A percentile compares a stretch with the other conserved stretches of the same genome.
Conservation (phyloP, 2,329 filamentous ascomycete genomes). For the Arthrobotrys pseudoclavata region DNA sequence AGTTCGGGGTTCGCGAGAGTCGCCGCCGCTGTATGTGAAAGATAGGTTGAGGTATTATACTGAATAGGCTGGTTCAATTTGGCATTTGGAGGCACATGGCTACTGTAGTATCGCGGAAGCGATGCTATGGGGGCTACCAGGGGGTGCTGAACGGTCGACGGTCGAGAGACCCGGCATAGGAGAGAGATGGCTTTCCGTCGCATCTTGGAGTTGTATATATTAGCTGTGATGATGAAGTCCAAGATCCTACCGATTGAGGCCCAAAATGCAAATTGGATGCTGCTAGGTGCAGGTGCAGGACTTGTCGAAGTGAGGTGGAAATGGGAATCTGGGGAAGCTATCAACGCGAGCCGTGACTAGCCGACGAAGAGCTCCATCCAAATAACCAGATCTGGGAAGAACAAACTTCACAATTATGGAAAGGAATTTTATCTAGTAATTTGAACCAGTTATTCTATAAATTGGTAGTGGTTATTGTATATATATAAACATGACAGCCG, state of each 20-base stretch:
- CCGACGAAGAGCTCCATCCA: conserved; percentile 36
- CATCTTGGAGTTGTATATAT: conserved; percentile 37
- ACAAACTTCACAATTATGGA: not conserved
- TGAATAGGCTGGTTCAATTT: conserved; percentile 86
- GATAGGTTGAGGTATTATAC: conserved; percentile 76
- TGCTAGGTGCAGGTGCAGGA: conserved; percentile 27
- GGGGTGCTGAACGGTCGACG: conserved; percentile 11
- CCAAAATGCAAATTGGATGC: conserved; percentile 19
- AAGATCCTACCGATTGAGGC: conserved; percentile 31
- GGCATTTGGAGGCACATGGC: conserved; percentile 46
- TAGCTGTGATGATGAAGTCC: conserved; percentile 15
- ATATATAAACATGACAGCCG: not conserved
- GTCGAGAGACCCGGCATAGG: conserved; percentile 31
- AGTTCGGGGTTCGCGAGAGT: conserved; percentile 81
- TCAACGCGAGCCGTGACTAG: conserved; percentile 56
- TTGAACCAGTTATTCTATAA: conserved; percentile 4
- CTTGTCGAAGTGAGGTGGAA: conserved; percentile 31
- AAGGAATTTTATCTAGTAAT: conserved; percentile 4
- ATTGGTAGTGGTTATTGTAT: not conserved
- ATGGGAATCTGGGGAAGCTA: conserved; percentile 52
- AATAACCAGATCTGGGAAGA: conserved; percentile 1
- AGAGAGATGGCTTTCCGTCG: conserved; percentile 54
- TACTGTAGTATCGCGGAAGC: conserved; percentile 35
- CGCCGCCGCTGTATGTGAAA: conserved; percentile 79
- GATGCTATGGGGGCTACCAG: conserved; percentile 16